Evolutionary conservation across 2,329 filamentous ascomycete genomes (phyloP), one percentile per base, ranked within the genome.

Genomic region (Aureobasidium sp.): DNA sequence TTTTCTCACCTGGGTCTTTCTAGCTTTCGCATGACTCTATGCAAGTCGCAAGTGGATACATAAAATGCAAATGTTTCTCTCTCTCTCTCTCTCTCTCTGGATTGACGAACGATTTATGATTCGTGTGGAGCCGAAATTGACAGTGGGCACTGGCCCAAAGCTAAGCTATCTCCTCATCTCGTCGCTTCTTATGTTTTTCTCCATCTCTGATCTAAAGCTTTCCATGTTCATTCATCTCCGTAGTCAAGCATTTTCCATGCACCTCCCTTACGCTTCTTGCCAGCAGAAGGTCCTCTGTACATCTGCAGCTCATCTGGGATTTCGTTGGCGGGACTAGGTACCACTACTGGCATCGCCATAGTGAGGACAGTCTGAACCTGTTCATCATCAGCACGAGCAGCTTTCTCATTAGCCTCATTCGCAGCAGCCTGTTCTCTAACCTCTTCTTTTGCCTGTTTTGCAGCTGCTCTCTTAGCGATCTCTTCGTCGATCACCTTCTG

Each of bases 231-330:
- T 7, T 41, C 36, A 9, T 43, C 36, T 32, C 12, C 15, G 5
- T 5, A 8, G 37, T 43, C 27, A 26, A 55, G 8, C 13, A 13
- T 26, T 15, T 26, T 56, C 39, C 53, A 56, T 13, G 17, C 27
- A 10, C 53, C 39, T 56, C 53, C 53, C 27, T 46, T 56, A 5
- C 39, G 53, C 39, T 46, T 56, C 53, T 24, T 56, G 27, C 53
- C 53, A 24, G 39, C 53, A 44, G 53, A 32, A 36, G 53, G 53
- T 26, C 53, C 53, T 36, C 53, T 44, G 12, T 46, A 17, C 41
- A 26, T 24, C n/a, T 44, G 53, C 29, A 56, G 3, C 39, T 56
- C 53, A 17, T 44, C 53, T 5, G 53, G 5, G 3, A 56, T 36
- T 29, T 56, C 53, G 9, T 56, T 46, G 53, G n/a, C 27, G 20